Base-by-base conservation (phyloP, 352 stramenopile genomes). In the Phytophthora litchii region DNA sequence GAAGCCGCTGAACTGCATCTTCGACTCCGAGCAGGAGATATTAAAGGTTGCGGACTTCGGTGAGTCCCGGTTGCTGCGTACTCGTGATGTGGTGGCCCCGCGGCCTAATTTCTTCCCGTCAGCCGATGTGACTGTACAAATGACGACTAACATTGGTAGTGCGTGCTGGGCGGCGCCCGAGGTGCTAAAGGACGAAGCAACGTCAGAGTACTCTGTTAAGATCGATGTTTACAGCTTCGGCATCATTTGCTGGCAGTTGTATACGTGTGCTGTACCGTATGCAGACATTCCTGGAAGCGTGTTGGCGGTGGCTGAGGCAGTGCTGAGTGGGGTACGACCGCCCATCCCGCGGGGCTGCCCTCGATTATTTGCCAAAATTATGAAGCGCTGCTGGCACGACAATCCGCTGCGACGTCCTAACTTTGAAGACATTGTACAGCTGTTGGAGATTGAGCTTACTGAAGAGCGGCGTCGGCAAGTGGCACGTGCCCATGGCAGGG, bases 141-240 rank as follows among this genome's bases (percentile, higher is more conserved):
- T 93, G 81, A 93, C 83, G 29, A 91, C 83, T 3, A 88, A 89
- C 44, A 89, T 93, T 48, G 83, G 83, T 31, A 93, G 79, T 25
- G 83, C 83, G 7, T 93, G 83, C 46, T 93, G 83, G 83, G 83
- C 83, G 61, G 80, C 83, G 3, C 83, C 83, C 0, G 83, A 93
- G 53, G 78, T 91, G 13, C 54, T 93, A 11, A 77, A 88, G 42
- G 81, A 93, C 37, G 81, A 89, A 40, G 70, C 72, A 17, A 86
- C 66, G 40, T 82, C 79, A 0, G 75, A 83, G 27, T 93, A 93
- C 64, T 91, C 81, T 29, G 63, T 93, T 37, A 93, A 93, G 55
- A 83, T 93, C 25, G 83, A 93, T 67, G 83, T 93, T 17, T 93
- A 93, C 54, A 93, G 83, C 66, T 93, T 93, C 60, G 83, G 79